Percentiles rank a stretch among this genome's conserved stretches.
Conservation (phyloP, 495 filamentous ascomycete genomes). For the Daldinia bambusicola region DNA sequence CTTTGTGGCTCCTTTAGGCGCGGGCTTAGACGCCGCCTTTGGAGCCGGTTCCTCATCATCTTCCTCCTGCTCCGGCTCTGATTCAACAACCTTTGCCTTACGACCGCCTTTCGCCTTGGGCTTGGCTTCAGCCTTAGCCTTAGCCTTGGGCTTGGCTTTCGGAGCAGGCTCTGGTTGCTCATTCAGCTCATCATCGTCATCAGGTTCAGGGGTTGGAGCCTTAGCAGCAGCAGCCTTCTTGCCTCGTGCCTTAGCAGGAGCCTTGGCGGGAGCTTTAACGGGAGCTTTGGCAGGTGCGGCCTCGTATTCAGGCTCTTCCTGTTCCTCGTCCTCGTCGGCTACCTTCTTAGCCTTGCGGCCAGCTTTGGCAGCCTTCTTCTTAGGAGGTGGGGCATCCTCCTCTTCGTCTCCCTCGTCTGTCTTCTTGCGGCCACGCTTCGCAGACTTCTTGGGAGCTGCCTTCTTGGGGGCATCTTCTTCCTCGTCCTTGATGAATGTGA, state of each 20-base stretch:
- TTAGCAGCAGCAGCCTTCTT: conserved; percentile 45
- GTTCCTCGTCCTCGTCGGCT: conserved; percentile 47
- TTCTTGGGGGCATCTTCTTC: conserved; percentile 41
- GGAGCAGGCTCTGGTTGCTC: conserved; percentile 45
- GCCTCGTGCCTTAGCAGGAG: conserved; percentile 41
- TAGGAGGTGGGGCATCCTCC: conserved; percentile 33
- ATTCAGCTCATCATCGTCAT: conserved; percentile 47
- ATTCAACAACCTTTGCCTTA: conserved; percentile 1
- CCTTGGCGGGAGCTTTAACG: conserved; percentile 32
- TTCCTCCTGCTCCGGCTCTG: conserved; percentile 26
- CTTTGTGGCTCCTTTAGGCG: not conserved
- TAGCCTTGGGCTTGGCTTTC: conserved; percentile 36
- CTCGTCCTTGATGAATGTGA: conserved; percentile 33
- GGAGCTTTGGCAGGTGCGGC: conserved; percentile 33
- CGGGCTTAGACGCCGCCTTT: conserved; percentile 38
- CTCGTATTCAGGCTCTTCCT: conserved; percentile 11
- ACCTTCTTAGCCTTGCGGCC: conserved; percentile 33
- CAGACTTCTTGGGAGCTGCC: conserved; percentile 49
- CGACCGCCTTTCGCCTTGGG: conserved; percentile 32
- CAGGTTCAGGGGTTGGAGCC: conserved; percentile 36
- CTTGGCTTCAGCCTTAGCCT: conserved; percentile 30
- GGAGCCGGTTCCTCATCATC: conserved; percentile 24
- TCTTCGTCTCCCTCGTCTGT: conserved; percentile 47
- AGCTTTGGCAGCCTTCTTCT: conserved; percentile 37
- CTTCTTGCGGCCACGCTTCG: conserved; percentile 55